These are phyloP conservation scores for Cordyceps pruinosa DNA, from an alignment of 2,329 filamentous ascomycete species.

Conservation along the genomic window DNA sequence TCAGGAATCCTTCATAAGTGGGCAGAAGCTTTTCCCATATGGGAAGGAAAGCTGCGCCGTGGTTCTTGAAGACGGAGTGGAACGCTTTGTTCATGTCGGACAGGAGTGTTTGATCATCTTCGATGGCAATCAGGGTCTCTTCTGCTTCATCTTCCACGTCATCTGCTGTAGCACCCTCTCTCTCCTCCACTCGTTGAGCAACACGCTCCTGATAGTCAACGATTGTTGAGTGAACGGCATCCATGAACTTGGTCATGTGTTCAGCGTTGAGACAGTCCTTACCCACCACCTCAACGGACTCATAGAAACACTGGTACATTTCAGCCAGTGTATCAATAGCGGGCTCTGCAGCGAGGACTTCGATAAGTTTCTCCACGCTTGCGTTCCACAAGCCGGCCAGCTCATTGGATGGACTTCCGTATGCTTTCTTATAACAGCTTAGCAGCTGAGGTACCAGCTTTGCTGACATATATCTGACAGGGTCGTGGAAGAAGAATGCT, in stretches of 20 bases:
- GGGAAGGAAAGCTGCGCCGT: slow-evolving; percentile 74
- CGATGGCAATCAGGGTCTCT: slow-evolving; percentile 82
- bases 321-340: slow-evolving; percentile 94
- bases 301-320: slow-evolving; percentile 99
- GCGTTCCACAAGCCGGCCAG: slow-evolving; percentile 76
- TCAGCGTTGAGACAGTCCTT: slow-evolving; percentile 70
- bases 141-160: slow-evolving; percentile 88
- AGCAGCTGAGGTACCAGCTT: slow-evolving; percentile 91
- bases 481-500: slow-evolving; percentile 98
- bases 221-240: slow-evolving; percentile 75
- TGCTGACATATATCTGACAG: slow-evolving; percentile 87
- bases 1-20: slow-evolving; percentile 81
- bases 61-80: slow-evolving; percentile 98
- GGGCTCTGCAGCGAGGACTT: slow-evolving; percentile 88
- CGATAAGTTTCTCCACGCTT: slow-evolving; percentile 84
- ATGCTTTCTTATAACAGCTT: slow-evolving; percentile 88
- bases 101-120: slow-evolving; percentile 92
- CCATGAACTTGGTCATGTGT: slow-evolving; percentile 83
- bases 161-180: slow-evolving; percentile 63
- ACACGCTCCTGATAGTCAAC: slow-evolving; percentile 91
- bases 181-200: slow-evolving; percentile 73
- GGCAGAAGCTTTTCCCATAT: slow-evolving; percentile 80
- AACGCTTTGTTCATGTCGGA: slow-evolving; percentile 99
- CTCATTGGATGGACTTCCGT: slow-evolving; percentile 71
- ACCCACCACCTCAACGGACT: slow-evolving; percentile 90